phyloP scores from a whole-genome alignment of 2,329 filamentous ascomycete genomes.

The Albophoma yamanashiensis region DNA sequence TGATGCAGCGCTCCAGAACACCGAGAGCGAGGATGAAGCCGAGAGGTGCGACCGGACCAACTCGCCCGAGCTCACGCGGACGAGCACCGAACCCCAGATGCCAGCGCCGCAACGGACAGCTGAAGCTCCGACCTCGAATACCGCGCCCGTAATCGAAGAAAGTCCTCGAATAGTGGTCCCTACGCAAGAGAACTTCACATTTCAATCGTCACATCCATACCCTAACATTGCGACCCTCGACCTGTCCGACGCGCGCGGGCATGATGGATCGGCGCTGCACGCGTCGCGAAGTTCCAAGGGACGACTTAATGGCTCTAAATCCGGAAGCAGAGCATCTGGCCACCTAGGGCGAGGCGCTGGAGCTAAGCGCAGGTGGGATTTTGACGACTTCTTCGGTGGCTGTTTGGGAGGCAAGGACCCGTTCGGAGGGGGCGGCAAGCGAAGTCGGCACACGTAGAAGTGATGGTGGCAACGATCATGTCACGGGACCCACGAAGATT shows the following conservation, averaged over 20 bases:
- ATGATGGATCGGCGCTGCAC: slow-evolving; percentile 21
- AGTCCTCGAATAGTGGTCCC: slow-evolving; percentile 36
- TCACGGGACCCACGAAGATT: slow-evolving; percentile 2
- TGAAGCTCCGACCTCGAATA: slow-evolving; percentile 15
- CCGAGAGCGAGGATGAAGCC: slow-evolving; percentile 60
- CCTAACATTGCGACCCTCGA: slow-evolving; percentile 51
- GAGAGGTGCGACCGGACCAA: slow-evolving; percentile 51
- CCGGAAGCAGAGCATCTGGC: slow-evolving; percentile 16
- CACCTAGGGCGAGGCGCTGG: slow-evolving; percentile 55
- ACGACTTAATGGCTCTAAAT: slow-evolving; percentile 15
- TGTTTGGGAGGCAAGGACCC: slow-evolving; percentile 53
- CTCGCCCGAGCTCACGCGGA: slow-evolving; percentile 46
- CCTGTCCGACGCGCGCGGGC: slow-evolving; percentile 39
- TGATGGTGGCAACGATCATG: slow-evolving; percentile 4
- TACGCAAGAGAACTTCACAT: slow-evolving; percentile 54
- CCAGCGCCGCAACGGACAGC: slow-evolving; percentile 11
- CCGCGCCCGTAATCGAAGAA: slow-evolving; percentile 15
- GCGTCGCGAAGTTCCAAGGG: slow-evolving; percentile 16
- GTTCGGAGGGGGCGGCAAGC: slow-evolving; percentile 37
- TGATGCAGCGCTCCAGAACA: slow-evolving; percentile 38
- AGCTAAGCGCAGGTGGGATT: slow-evolving; percentile 61
- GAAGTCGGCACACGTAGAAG: slow-evolving; percentile 33
- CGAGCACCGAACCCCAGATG: slow-evolving; percentile 28
- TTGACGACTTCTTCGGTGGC: slow-evolving; percentile 66
- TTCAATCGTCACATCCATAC: slow-evolving; percentile 53